Percentiles rank a stretch among this genome's conserved stretches.
These are phyloP conservation scores for Sphagnum fallax DNA, from an alignment of 228 moss, liverwort and hornwort species.

Conservation along the genomic window DNA sequence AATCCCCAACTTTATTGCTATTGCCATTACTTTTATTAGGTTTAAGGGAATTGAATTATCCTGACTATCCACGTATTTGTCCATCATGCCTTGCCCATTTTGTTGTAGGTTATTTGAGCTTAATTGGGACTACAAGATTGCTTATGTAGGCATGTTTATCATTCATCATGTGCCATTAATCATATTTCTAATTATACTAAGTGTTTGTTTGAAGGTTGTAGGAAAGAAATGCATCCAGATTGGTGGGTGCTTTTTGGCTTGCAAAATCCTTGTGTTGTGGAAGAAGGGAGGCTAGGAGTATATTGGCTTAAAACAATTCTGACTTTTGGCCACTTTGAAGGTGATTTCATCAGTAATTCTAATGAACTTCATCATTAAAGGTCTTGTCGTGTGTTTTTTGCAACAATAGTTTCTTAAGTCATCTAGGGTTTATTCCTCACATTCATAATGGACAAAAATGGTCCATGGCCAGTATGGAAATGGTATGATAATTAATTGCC, in stretches of 20 bases:
- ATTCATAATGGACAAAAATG: no score
- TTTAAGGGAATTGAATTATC: not conserved
- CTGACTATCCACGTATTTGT: not conserved
- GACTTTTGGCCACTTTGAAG: no score
- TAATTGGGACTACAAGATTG: not conserved
- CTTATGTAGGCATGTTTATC: not conserved
- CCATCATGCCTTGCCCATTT: not conserved
- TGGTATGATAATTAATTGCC: no score
- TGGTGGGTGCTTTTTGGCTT: not conserved
- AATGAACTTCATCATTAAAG: no score
- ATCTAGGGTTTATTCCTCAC: no score
- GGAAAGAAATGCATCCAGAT: not conserved
- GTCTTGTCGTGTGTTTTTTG: no score
- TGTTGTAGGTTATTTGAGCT: not conserved
- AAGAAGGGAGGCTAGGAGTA: not conserved
- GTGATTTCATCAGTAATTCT: no score
- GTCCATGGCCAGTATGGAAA: no score
- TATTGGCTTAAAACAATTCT: no score
- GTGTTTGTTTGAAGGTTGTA: not conserved
- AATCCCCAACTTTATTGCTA: not conserved
- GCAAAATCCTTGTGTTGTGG: not conserved
- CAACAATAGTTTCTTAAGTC: no score
- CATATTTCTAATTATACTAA: not conserved
- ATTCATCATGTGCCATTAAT: not conserved
- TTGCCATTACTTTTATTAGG: not conserved